phyloP scores from a whole-genome alignment of 1,139 yeast species.

The Maudiozyma humilis region DNA sequence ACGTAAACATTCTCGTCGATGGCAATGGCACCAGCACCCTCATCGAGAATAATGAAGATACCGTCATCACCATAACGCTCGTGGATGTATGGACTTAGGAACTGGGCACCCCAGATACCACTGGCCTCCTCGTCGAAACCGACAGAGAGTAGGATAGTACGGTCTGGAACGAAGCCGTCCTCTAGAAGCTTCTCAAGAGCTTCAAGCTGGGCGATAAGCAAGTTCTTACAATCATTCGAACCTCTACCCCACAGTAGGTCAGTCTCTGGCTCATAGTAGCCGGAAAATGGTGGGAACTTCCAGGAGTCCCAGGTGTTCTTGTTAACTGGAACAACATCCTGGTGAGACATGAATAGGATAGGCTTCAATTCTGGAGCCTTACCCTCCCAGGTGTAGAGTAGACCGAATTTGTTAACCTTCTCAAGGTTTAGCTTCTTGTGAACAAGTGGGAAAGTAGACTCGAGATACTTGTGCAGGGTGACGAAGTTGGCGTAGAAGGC shows the following conservation, averaged over 20 bases:
- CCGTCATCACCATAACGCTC: constrained; percentile 49
- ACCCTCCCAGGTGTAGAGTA: constrained; percentile 64
- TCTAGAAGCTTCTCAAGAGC: constrained; percentile 45
- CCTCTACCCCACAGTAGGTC: constrained; percentile 57
- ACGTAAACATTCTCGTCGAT: constrained; percentile 39
- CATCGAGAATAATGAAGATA: constrained; percentile 53
- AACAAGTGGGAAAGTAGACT: constrained; percentile 51
- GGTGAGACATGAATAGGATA: constrained; percentile 63
- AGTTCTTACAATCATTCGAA: constrained; percentile 53
- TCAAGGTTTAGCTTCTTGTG: constrained; percentile 43
- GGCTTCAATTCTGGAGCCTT: constrained; percentile 49
- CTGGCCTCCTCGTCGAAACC: constrained; percentile 71
- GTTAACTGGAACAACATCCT: constrained; percentile 79
- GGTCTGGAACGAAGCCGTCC: constrained; percentile 42
- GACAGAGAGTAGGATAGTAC: constrained; percentile 51
- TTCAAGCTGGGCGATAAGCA: constrained; percentile 50
- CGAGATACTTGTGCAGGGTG: constrained; percentile 47
- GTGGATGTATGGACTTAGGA: constrained; percentile 37
- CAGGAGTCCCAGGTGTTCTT: constrained; percentile 48
- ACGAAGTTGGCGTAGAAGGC: constrained; percentile 25
- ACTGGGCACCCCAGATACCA: constrained; percentile 50
- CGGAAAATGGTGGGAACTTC: constrained; percentile 65
- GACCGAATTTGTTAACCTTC: constrained; percentile 56
- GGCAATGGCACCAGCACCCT: constrained; percentile 43
- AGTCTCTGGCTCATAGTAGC: constrained; percentile 51